Percentiles rank a stretch among this genome's conserved stretches.
These are phyloP conservation scores for Puccinia hordei DNA, from an alignment of 1,284 basidiomycete genomes.

Conservation along the genomic window DNA sequence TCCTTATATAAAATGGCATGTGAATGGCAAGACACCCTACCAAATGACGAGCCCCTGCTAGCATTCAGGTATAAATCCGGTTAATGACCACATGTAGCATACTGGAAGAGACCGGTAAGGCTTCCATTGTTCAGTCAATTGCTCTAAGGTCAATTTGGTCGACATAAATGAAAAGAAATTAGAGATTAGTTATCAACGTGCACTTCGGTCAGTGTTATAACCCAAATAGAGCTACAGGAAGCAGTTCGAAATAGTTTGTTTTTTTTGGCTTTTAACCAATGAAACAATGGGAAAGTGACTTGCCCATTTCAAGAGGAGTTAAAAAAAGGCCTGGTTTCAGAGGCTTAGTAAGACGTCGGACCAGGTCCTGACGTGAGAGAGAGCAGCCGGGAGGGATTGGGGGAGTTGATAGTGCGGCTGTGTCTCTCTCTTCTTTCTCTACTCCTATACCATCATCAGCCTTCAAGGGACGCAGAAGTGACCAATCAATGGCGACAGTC, in stretches of 20 bases:
- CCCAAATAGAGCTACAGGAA: background rate
- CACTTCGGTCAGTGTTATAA: background rate
- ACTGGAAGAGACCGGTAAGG: conserved; percentile 39
- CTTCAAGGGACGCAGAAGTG: conserved; percentile 50
- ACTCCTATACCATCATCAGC: conserved; percentile 56
- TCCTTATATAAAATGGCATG: too few relatives aligned
- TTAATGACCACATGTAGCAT: conserved; percentile 43
- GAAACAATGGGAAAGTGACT: background rate
- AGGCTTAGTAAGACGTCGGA: conserved; percentile 28
- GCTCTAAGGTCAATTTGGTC: background rate
- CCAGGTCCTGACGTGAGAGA: background rate
- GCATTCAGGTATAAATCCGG: conserved; percentile 16
- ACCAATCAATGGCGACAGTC: conserved; percentile 69
- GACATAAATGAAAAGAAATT: background rate
- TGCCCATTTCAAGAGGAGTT: conserved; percentile 37
- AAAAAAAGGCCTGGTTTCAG: conserved; percentile 41
- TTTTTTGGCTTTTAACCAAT: too few relatives aligned
- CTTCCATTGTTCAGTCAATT: conserved; percentile 34
- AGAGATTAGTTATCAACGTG: background rate
- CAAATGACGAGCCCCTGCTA: too few relatives aligned
- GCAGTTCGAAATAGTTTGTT: too few relatives aligned
- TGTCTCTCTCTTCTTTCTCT: background rate
- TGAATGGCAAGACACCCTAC: too few relatives aligned
- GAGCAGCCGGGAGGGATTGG: conserved; percentile 2
- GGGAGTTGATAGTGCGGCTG: background rate